A percentile compares a stretch with the other conserved stretches of the same genome.
phyloP scores from a whole-genome alignment of 2,329 filamentous ascomycete species.

The Colletotrichum chrysophilum region DNA sequence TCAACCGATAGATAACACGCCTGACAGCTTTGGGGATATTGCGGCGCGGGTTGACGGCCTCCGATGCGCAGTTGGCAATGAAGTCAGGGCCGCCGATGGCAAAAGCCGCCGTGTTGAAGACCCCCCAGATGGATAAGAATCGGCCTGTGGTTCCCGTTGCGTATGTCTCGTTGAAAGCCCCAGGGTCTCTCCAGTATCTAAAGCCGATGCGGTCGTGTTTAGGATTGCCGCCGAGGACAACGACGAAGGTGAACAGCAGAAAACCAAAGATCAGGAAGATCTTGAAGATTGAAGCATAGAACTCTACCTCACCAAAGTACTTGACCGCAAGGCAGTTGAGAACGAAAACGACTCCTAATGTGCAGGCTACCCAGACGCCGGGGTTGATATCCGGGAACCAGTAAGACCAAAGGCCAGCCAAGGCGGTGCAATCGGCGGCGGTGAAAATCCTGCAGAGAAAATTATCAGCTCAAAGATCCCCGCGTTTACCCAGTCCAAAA shows the following conservation, averaged over 20 bases:
- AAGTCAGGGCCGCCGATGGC: background rate
- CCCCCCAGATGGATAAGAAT: background rate
- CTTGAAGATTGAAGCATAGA: background rate
- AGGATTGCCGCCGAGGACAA: background rate
- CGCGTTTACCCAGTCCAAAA: rapidly evolving
- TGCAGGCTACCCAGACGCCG: background rate
- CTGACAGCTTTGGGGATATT: background rate
- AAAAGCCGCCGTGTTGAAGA: background rate
- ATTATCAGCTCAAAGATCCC: background rate
- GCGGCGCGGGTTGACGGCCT: background rate
- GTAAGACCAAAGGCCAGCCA: background rate
- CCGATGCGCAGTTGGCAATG: background rate
- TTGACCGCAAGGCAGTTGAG: background rate
- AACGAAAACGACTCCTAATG: background rate
- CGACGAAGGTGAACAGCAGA: background rate
- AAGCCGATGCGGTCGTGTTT: background rate
- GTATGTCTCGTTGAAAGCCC: background rate
- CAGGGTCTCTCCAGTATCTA: background rate
- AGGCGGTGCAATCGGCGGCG: background rate
- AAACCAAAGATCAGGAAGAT: background rate
- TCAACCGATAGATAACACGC: background rate
- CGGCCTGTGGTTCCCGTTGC: background rate
- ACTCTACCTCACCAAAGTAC: background rate
- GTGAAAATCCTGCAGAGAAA: background rate
- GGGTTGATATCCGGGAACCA: background rate